Base-by-base conservation (phyloP, 192 early-diverging fungal genomes). In the Coemansia sp. region DNA sequence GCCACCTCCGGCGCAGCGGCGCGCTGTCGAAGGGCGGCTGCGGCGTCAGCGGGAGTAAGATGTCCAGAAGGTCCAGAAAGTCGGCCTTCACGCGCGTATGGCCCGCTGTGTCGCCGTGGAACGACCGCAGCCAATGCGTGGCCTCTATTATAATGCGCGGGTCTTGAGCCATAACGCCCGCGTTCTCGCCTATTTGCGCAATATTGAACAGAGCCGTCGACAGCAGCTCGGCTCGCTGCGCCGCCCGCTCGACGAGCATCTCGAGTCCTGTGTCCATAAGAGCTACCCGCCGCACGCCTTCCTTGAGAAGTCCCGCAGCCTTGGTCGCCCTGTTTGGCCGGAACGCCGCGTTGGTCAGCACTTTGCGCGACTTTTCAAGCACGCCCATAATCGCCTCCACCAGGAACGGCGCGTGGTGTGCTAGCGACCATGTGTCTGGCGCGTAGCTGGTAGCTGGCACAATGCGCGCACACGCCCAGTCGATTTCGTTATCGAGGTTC, bases 391-490 rank as follows among this genome's bases (percentile, higher is more conserved):
- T 66, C 9, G 80, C 74, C 57, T 82, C 80, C 3, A 82, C 45
- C 33, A 82, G 55, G 32, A 76, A 76, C 32, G 80, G 80, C 68
- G 74, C 70, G 46, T 82, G 56, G 32, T 66, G 68, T 25, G 33
- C 33, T 2, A 82, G 9, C 7, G 58, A 61, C 74, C 75, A 82
- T 9, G 42, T 25, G 40, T 82, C 80, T 13, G 71, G 61, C 20
- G 62, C 61, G 42, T 64, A 60, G 35, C 70, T 67, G 2, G 80
- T 77, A 9, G 75, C 80, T 0, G 71, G 29, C 8, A 61, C 75
- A 29, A 82, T 57, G 0, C 75, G 71, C 20, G 59, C 71, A 20
- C 80, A 74, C 15, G 75, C 80, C 80, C 80, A 82, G 69, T 82
- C 80, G 5, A 82, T 74, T 53, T 82, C 80, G 35, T 82, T 82